Evolutionary conservation across 345 rosid species (phyloP), one percentile per base, ranked within the genome.

Genomic region (Clausena lansium): DNA sequence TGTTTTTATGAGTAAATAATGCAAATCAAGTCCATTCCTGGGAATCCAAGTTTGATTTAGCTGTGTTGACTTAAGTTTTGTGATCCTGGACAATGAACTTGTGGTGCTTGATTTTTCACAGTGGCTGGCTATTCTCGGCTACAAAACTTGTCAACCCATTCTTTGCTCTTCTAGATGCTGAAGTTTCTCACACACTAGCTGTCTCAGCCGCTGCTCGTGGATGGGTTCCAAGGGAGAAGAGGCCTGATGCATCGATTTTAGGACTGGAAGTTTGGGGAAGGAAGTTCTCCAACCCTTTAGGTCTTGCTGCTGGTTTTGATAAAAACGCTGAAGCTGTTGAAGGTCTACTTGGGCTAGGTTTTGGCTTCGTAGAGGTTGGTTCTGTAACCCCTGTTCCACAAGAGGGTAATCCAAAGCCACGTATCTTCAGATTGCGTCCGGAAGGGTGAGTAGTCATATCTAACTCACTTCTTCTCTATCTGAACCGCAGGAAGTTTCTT

Each of bases 251-350:
- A 32, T 54, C 85, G 47, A 85, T 88, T 83, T 83, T 96, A 81
- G 98, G 90, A 45, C 89, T 96, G 81, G 89, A 96, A 75, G 98
- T 96, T 77, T 94, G 97, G 98, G 97, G 99, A 82, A 90, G 98
- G 81, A 90, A 90, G 87, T 96, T 96, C 81, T 94, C 98, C 36
- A 96, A 96, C 75, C 98, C 99, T 17, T 63, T 96, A 70, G 99
- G 99, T 27, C 98, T 94, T 72, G 94, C 99, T 85, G 99, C 99
- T 83, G 99, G 99, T 11, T 96, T 96, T 62, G 99, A 96, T 83
- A 96, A 96, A 89, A 96, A 94, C 84, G 98, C 98, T 80, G 97
- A 91, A 79, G 98, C 99, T 72, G 87, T 95, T 52, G 99, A 96
- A 20, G 97, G 99, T 62, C 83, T 94, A 64, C 90, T 96, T 67